Evolutionary conservation across 169 alveolate genomes (phyloP).

Genomic region (Cryptosporidium parvum): DNA sequence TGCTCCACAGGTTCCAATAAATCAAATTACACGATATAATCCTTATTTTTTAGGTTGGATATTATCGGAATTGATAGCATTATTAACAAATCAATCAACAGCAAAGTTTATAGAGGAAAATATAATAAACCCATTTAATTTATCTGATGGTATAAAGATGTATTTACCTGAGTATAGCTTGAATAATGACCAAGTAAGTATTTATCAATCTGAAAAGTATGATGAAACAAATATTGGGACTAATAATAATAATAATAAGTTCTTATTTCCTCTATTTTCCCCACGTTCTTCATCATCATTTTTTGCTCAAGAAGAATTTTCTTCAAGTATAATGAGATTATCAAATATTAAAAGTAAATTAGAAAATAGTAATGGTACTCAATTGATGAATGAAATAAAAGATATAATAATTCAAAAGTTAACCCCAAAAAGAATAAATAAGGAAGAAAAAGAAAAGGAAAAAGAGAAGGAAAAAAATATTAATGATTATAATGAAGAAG

Average conservation of each 20-base stretch:
- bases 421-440: conserved; percentile 11
- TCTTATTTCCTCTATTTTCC: neutral
- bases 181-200: neutral
- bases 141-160: conserved; percentile 16
- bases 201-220: neutral
- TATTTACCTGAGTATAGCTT: neutral
- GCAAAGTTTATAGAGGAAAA: conserved; percentile 23
- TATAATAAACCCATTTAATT: conserved; percentile 24
- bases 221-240: neutral
- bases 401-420: neutral
- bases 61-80: conserved; percentile 44
- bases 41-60: conserved; percentile 67
- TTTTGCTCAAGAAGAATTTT: neutral
- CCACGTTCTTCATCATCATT: neutral
- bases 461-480: neutral
- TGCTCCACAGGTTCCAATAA: conserved; percentile 20
- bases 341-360: neutral
- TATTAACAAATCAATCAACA: conserved; percentile 48
- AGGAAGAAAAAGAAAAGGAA: neutral
- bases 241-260: neutral
- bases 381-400: neutral
- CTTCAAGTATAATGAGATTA: neutral
- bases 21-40: conserved; percentile 30
- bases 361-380: neutral
- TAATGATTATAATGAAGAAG: neutral